Percentiles rank a stretch among this genome's conserved stretches.
These are phyloP conservation scores for Stentor roeselii DNA, from an alignment of 73 alveolate genomes.

Conservation along the genomic window DNA sequence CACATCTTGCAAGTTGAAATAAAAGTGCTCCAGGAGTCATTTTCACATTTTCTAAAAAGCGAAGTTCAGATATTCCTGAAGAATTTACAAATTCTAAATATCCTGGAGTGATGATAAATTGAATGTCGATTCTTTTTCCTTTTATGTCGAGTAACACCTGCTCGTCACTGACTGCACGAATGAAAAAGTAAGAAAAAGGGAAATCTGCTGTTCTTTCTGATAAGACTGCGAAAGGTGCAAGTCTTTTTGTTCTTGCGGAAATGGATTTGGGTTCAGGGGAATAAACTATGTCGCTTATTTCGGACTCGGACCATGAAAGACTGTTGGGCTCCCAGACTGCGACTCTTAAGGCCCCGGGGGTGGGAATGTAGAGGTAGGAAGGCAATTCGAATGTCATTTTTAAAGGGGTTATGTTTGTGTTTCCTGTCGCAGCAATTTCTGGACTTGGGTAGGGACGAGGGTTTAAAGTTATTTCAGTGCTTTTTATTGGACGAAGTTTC, in stretches of 20 bases:
- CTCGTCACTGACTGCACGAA: conserved; percentile 52
- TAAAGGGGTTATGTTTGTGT: conserved; percentile 30
- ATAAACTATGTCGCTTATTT: conserved; percentile 35
- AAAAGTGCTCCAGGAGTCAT: conserved; percentile 53
- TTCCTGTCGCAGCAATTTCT: neutral
- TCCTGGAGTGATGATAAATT: conserved; percentile 54
- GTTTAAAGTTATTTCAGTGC: neutral
- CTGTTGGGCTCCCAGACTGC: conserved; percentile 55
- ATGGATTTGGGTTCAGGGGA: conserved; percentile 30
- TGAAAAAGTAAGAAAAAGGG: conserved; percentile 54
- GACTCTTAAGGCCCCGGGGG: conserved; percentile 45
- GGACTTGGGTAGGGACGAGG: conserved; percentile 23
- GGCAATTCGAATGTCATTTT: conserved; percentile 41
- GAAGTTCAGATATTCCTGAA: conserved; percentile 42
- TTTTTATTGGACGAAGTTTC: conserved; percentile 21
- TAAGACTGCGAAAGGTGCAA: conserved; percentile 56
- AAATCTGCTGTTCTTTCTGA: conserved; percentile 53
- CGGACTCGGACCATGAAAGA: conserved; percentile 41
- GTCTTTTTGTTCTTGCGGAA: conserved; percentile 38
- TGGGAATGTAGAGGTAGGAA: conserved; percentile 38
- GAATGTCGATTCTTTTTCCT: conserved; percentile 44
- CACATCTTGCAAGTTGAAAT: conserved; percentile 51
- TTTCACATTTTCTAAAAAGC: conserved; percentile 37
- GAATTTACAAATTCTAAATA: conserved; percentile 44
- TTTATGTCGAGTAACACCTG: conserved; percentile 48